These are phyloP conservation scores for Fraxinus platypoda DNA, from an alignment of 305 asterid species.

Conservation along the genomic window DNA sequence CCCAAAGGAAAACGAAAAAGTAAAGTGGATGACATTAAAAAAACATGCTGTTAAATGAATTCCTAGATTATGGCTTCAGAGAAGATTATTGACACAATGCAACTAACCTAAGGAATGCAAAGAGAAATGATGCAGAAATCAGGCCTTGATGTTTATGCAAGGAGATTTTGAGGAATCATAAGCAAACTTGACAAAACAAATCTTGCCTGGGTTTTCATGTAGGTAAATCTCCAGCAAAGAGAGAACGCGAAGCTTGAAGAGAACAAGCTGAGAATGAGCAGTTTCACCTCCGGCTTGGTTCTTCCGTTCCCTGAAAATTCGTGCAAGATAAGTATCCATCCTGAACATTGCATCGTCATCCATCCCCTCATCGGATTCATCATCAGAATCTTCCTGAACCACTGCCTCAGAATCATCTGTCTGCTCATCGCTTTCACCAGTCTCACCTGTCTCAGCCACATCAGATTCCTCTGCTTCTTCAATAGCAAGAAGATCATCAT, in stretches of 20 bases:
- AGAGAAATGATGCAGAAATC: not conserved
- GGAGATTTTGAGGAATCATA: not conserved
- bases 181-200: slow-evolving; percentile 7
- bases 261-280: slow-evolving; percentile 94
- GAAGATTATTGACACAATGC: not conserved
- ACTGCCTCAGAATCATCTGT: slow-evolving; percentile 78
- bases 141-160: not conserved
- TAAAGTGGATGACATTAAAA: not conserved
- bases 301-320: slow-evolving; percentile 63
- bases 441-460: slow-evolving; percentile 81
- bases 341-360: slow-evolving; percentile 96
- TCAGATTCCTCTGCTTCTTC: slow-evolving; percentile 90
- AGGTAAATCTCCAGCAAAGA: slow-evolving; percentile 92
- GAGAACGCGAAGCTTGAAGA: slow-evolving; percentile 92
- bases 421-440: slow-evolving; percentile 73
- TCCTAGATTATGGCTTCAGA: not conserved
- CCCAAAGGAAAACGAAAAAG: not conserved
- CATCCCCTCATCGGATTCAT: slow-evolving; percentile 90
- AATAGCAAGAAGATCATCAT: slow-evolving; percentile 73
- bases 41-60: not conserved
- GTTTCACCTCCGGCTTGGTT: slow-evolving; percentile 92
- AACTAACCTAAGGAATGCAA: not conserved
- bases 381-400: slow-evolving; percentile 68
- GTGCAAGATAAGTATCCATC: slow-evolving; percentile 73
- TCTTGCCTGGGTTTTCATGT: slow-evolving; percentile 91